These are phyloP conservation scores for Asterochloris sp. DNA, from an alignment of 139 green algal species.

Conservation along the genomic window DNA sequence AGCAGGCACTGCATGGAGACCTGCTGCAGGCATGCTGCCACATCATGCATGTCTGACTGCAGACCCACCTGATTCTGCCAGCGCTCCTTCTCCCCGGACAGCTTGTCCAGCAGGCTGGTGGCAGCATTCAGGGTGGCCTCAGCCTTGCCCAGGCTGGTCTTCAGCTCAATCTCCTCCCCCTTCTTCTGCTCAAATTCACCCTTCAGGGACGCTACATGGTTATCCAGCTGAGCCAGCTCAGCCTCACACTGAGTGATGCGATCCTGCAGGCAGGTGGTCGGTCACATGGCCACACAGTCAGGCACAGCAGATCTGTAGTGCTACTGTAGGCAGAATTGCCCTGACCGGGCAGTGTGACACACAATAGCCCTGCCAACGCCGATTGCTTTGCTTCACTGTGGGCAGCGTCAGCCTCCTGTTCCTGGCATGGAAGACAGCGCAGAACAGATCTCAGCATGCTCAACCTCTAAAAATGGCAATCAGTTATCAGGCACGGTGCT, in stretches of 20 bases:
- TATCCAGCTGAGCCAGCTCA: slow-evolving; percentile 64
- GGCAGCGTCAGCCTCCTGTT: too few relatives aligned
- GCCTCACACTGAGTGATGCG: slow-evolving; percentile 65
- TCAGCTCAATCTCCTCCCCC: slow-evolving; percentile 62
- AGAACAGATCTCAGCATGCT: too few relatives aligned
- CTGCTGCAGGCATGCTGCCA: too few relatives aligned
- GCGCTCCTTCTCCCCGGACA: slow-evolving; percentile 68
- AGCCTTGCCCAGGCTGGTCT: slow-evolving; percentile 57
- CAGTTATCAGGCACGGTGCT: too few relatives aligned
- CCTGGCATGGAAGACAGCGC: too few relatives aligned
- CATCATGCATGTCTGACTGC: too few relatives aligned
- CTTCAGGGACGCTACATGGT: slow-evolving; percentile 59
- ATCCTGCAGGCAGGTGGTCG: background rate
- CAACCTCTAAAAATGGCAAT: too few relatives aligned
- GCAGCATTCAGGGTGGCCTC: slow-evolving; percentile 62
- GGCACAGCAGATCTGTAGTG: background rate
- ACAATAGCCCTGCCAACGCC: too few relatives aligned
- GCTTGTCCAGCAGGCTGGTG: slow-evolving; percentile 62
- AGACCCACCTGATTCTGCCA: slow-evolving; percentile 43
- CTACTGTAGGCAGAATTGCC: background rate
- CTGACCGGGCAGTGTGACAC: background rate
- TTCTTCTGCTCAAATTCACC: slow-evolving; percentile 66
- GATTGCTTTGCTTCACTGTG: too few relatives aligned
- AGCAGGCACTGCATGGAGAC: too few relatives aligned
- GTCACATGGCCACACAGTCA: background rate